phyloP scores from a whole-genome alignment of 441 rosid species.

The Pelargonium citronellum region DNA sequence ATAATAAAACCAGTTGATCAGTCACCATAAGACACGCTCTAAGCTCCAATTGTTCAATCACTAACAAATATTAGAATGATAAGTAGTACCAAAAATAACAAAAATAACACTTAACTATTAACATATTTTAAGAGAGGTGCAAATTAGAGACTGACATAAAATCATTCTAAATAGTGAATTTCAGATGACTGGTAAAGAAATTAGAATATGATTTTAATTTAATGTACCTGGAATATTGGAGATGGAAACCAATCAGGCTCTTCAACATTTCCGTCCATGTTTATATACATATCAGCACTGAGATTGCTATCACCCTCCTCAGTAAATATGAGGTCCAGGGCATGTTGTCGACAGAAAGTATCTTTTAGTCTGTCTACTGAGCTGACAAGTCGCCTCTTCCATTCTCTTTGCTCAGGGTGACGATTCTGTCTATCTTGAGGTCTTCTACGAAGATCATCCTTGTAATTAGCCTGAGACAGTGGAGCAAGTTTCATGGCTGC shows the following conservation, averaged over 20 bases:
- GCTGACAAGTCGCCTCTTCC: conserved; percentile 80
- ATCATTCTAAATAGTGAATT: background rate
- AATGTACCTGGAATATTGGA: conserved; percentile 76
- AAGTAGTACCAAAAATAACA: background rate
- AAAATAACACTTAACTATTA: background rate
- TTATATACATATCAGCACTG: conserved; percentile 81
- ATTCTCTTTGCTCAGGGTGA: conserved; percentile 96
- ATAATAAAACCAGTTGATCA: background rate
- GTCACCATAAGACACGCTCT: background rate
- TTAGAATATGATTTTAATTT: background rate
- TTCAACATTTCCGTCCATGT: conserved; percentile 66
- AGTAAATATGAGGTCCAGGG: conserved; percentile 89
- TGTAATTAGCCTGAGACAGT: conserved; percentile 45
- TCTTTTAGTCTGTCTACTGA: conserved; percentile 89
- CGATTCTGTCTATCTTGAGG: conserved; percentile 87
- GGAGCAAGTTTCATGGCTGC: conserved; percentile 95
- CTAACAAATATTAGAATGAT: background rate
- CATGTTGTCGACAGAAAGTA: conserved; percentile 92
- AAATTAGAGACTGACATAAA: background rate
- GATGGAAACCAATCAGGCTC: conserved; percentile 86
- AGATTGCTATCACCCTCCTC: conserved; percentile 97
- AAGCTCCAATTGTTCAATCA: background rate
- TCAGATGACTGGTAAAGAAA: background rate
- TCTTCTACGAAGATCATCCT: conserved; percentile 64
- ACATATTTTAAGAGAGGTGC: background rate